Base-by-base conservation (phyloP, 73 alveolate species). In the Blepharisma japonicum region DNA sequence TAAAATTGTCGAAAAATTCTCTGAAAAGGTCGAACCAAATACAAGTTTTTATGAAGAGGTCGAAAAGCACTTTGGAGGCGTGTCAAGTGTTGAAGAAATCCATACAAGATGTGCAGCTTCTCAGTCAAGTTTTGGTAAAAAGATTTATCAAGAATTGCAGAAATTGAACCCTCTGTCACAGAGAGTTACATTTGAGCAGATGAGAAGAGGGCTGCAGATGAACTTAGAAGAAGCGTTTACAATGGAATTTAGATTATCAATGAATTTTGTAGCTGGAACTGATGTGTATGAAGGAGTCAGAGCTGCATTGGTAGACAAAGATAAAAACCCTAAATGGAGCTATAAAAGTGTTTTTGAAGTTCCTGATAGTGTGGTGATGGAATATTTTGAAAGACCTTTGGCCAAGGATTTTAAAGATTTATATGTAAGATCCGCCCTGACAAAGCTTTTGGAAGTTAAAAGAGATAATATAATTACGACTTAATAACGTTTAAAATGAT, bases 211-310 rank as follows among this genome's bases (percentile, higher is more conserved):
- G n/a, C 42, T 82, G 61, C 39, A 71, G 45, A 82, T 93, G 91
- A 56, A 66, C 46, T 71, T 91, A 6, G 77, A 79, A 56, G 96
- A 93, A 18, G 96, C 83, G 25, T 88, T 91, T 53, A 84, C 68
- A 48, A 87, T 91, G 93, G 98, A 93, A 68, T 93, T 85, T 77
- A 80, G 91, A 27, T 81, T 93, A 6, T 87, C 96, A 0, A 68
- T 89, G 82, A 92, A 85, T 27, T 90, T 93, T 68, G 82, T 82
- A 84, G 83, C 56, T 18, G 93, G 89, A 32, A 79, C 90, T 25
- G 99, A 94, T 68, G 93, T 94, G 77, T 83, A 80, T 55, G 98
- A 94, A 77, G 99, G 99, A 32, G 94, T 92, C 48, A 84, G 97
- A 71, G 93, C 97, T 2, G 83, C 85, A 4, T 86, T 94, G 18